Evolutionary conservation across 148 eudicot genomes (phyloP), one percentile per base, ranked within the genome.

Genomic region (Oxyria digyna): DNA sequence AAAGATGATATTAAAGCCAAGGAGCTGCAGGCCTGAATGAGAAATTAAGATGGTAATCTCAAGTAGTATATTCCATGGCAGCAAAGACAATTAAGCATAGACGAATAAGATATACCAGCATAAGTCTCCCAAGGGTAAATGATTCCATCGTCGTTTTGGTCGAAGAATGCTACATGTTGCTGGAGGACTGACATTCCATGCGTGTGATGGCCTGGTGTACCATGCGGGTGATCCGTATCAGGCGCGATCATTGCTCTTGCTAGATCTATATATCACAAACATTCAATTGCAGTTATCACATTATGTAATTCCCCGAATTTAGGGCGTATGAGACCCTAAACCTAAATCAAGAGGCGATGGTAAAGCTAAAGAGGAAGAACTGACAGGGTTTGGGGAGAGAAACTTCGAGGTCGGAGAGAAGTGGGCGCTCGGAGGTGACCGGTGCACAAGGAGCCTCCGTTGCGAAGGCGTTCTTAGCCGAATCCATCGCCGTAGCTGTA

Each of bases 41-140:
- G 27, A 50, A 50, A 8, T 6, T 50, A 20, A 50, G 12, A 50
- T 20, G 8, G 57, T 21, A 6, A 50, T 20, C 57, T 13, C 4
- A 35, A 6, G 38, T 35, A 50, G 27, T 7, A 48, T 17, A 48
- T 17, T 18, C 1, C 54, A 48, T 4, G 23, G 20, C 54, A 10
- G 46, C 15, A 12, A 1, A 42, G 10, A 18, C 27, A 55, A 27
- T 27, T 26, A n/a, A 32, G n/a, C n/a, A n/a, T n/a, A n/a, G n/a
- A n/a, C 4, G 27, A 9, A 26, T 35, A 2, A 49, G 35, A 33
- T 73, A 18, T 73, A 88, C 95, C 88, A 20, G 80, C 35, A 69
- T 67, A 86, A 72, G 91, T 88, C 74, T 88, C 95, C 91, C 91
- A 88, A 42, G 95, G 95, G 69, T 86, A 89, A 38, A 89, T 72